Conservation (phyloP, 108 stramenopile species). For the Conticribra weissflogii region DNA sequence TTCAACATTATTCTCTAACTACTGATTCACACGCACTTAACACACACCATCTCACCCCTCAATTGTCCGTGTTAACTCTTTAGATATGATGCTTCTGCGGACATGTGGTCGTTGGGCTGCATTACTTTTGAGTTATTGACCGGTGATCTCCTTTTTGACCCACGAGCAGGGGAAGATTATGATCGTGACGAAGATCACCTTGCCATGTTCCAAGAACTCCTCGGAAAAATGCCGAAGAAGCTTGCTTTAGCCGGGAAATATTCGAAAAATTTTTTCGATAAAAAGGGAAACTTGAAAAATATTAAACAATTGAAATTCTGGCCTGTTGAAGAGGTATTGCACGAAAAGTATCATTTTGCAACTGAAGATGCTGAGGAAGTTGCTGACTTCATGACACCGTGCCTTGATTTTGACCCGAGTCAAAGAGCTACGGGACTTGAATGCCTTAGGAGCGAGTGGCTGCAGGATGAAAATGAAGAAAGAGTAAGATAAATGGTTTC, state of each 20-base stretch:
- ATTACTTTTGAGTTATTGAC: conserved; percentile 97
- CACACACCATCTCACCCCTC: neutral
- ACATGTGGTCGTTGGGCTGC: conserved; percentile 99
- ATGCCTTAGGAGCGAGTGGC: conserved; percentile 84
- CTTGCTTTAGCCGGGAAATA: conserved; percentile 88
- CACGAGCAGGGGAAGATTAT: conserved; percentile 89
- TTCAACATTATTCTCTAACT: conserved; percentile 9
- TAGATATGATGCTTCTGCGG: conserved; percentile 94
- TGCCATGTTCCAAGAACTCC: conserved; percentile 97
- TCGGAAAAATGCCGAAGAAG: conserved; percentile 95
- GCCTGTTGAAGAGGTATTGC: conserved; percentile 93
- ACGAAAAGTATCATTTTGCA: conserved; percentile 90
- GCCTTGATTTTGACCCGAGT: conserved; percentile 88
- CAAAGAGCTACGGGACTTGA: conserved; percentile 83
- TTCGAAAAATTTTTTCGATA: conserved; percentile 95
- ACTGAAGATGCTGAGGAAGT: conserved; percentile 82
- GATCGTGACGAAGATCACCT: conserved; percentile 99
- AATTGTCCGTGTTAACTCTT: conserved; percentile 4
- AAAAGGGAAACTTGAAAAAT: conserved; percentile 95
- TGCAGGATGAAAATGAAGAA: conserved; percentile 49
- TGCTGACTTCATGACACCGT: conserved; percentile 83
- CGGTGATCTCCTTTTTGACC: conserved; percentile 98
- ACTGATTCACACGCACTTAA: neutral
- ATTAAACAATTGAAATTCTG: conserved; percentile 98
- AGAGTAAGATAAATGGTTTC: conserved; percentile 19